These are phyloP conservation scores for Cucumis cinereus DNA, from an alignment of 306 rosid genomes.

Conservation along the genomic window DNA sequence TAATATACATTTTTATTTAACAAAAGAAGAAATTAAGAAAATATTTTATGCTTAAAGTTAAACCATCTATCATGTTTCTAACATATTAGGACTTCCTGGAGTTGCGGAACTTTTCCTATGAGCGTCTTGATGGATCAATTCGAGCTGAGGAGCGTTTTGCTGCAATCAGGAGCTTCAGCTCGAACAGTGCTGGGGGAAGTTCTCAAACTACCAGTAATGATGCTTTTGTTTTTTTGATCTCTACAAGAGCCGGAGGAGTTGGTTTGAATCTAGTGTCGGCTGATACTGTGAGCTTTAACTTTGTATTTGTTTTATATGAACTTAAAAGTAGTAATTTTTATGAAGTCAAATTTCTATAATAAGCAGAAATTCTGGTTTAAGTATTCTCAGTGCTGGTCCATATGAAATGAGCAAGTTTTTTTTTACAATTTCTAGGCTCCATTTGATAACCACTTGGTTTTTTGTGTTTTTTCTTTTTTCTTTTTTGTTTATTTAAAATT, in stretches of 20 bases:
- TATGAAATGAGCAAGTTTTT: too few species aligned
- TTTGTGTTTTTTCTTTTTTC: too few species aligned
- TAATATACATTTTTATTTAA: background rate
- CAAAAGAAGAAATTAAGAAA: background rate
- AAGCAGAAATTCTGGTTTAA: background rate
- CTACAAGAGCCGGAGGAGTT: slow-evolving; percentile 98
- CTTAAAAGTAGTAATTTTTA: background rate
- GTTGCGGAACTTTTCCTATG: slow-evolving; percentile 70
- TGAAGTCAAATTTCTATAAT: background rate
- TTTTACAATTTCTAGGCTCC: too few species aligned
- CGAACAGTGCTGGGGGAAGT: slow-evolving; percentile 30
- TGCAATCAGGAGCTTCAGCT: slow-evolving; percentile 88
- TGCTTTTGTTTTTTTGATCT: slow-evolving; percentile 84
- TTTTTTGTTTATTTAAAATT: background rate
- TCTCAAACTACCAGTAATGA: slow-evolving; percentile 37
- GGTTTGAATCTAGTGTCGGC: slow-evolving; percentile 95
- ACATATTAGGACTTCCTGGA: slow-evolving; percentile 66
- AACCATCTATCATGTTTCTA: slow-evolving; percentile 7
- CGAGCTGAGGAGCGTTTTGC: slow-evolving; percentile 99
- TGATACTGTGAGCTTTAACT: slow-evolving; percentile 83
- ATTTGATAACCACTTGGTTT: too few species aligned
- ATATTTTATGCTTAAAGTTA: background rate
- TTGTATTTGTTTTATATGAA: background rate
- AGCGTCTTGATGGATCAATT: slow-evolving; percentile 94
- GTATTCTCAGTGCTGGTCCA: background rate